Conservation (phyloP, 441 rosid genomes). For the Erysimum pusillum region DNA sequence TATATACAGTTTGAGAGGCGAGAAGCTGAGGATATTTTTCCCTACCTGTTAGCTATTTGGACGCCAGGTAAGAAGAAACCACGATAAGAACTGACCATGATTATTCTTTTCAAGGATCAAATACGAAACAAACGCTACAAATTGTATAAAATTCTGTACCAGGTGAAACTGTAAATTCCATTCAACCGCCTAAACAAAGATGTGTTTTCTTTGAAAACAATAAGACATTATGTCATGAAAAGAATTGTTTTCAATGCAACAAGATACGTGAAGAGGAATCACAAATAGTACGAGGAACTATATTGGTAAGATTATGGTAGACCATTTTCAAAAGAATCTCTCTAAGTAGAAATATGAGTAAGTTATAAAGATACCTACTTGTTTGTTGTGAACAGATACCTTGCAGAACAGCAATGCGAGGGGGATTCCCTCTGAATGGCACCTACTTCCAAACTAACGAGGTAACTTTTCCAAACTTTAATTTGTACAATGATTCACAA, state of each 20-base stretch:
- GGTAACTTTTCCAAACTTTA: constrained; percentile 39
- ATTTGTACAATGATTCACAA: not conserved
- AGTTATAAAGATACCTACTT: not conserved
- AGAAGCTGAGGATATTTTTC: constrained; percentile 56
- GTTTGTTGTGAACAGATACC: constrained; percentile 56
- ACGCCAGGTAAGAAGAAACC: constrained; percentile 54
- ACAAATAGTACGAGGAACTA: constrained; percentile 63
- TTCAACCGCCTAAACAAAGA: constrained; percentile 50
- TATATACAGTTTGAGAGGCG: constrained; percentile 56
- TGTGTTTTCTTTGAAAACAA: constrained; percentile 50
- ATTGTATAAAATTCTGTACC: constrained; percentile 4
- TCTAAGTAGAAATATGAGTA: not conserved
- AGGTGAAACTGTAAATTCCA: constrained; percentile 66
- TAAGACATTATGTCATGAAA: constrained; percentile 50
- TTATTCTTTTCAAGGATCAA: not conserved
- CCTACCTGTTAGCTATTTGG: constrained; percentile 67
- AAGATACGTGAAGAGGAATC: constrained; percentile 55
- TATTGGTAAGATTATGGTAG: constrained; percentile 54
- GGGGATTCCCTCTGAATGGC: constrained; percentile 67
- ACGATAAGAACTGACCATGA: not conserved
- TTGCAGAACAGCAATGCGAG: constrained; percentile 69
- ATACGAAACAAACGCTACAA: not conserved
- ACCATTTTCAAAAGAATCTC: constrained; percentile 4
- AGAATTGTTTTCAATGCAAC: constrained; percentile 60
- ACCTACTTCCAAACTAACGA: constrained; percentile 69